A percentile compares a stretch with the other conserved stretches of the same genome.
Conservation (phyloP, 164 flowering plant species). For the Macadamia integrifolia region DNA sequence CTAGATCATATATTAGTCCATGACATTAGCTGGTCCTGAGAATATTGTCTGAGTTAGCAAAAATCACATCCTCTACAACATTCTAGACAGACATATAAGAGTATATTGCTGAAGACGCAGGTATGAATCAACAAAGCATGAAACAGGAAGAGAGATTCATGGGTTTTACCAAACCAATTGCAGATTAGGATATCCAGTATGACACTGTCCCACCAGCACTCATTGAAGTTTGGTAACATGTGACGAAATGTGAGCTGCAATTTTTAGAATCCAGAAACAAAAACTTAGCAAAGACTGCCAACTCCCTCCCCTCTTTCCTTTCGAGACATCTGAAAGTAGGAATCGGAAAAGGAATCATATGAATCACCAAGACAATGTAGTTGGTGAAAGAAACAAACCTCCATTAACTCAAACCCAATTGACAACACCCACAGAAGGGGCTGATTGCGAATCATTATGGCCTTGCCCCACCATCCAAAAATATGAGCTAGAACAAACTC, state of each 20-base stretch:
- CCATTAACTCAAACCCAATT: slow-evolving; percentile 95
- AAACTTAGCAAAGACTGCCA: neutral
- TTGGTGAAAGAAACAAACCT: slow-evolving; percentile 43
- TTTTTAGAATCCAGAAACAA: neutral
- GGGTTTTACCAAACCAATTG: slow-evolving; percentile 92
- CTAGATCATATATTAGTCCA: too few relatives aligned
- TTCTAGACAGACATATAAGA: too few relatives aligned
- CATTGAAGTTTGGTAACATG: slow-evolving; percentile 97
- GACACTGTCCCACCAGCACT: slow-evolving; percentile 99
- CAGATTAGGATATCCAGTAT: slow-evolving; percentile 88
- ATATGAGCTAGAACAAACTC: slow-evolving; percentile 95
- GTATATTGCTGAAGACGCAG: neutral
- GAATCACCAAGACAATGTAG: neutral
- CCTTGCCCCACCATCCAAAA: slow-evolving; percentile 99
- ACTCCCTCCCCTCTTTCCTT: too few relatives aligned
- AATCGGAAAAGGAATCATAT: neutral
- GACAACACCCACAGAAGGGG: slow-evolving; percentile 97
- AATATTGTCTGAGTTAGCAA: too few relatives aligned
- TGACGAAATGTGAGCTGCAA: slow-evolving; percentile 95
- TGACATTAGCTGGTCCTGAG: too few relatives aligned
- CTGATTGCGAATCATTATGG: slow-evolving; percentile 98
- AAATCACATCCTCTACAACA: too few relatives aligned
- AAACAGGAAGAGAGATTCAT: neutral
- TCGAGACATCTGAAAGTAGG: neutral
- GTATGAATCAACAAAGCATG: neutral